Percentiles rank a stretch among this genome's conserved stretches.
These are phyloP conservation scores for Onygena corvina DNA, from an alignment of 2,329 filamentous ascomycete species.

Conservation along the genomic window DNA sequence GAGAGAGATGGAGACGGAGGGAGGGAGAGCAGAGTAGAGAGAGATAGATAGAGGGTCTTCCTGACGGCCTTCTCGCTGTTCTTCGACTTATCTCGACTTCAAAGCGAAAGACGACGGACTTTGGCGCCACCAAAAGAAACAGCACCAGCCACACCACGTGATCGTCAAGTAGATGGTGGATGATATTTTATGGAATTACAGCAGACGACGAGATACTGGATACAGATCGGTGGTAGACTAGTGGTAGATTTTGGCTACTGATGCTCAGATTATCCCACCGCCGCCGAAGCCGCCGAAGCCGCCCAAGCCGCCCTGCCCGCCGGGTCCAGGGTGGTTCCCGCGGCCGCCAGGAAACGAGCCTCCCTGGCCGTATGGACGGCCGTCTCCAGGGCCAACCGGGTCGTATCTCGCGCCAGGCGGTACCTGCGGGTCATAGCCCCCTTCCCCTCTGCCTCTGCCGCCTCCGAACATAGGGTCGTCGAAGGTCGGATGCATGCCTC, in stretches of 20 bases:
- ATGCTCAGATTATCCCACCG: constrained; percentile 30
- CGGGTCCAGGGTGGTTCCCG: constrained; percentile 28
- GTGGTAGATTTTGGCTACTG: too few species aligned
- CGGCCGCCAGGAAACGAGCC: constrained; percentile 18
- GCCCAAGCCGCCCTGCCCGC: constrained; percentile 42
- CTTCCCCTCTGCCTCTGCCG: constrained; percentile 39
- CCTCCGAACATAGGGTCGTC: constrained; percentile 70
- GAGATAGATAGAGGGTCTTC: not conserved
- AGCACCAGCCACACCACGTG: too few species aligned
- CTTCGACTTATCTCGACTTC: too few species aligned
- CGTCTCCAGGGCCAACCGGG: constrained; percentile 61
- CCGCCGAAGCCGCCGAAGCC: constrained; percentile 23
- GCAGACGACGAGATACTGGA: too few species aligned
- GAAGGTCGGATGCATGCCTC: constrained; percentile 93
- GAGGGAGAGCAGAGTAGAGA: not conserved
- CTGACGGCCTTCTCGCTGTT: too few species aligned
- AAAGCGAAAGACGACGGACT: too few species aligned
- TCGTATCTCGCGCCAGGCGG: constrained; percentile 90
- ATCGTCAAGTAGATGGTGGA: too few species aligned
- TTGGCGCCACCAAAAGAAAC: too few species aligned
- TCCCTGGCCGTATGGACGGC: constrained; percentile 38
- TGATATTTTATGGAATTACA: too few species aligned
- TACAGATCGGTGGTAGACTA: too few species aligned
- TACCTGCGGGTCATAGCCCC: constrained; percentile 54
- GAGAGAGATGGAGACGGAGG: not conserved